Evolutionary conservation across 2,329 filamentous ascomycete species (phyloP), one percentile per base, ranked within the genome.

Genomic region (Neodidymelliopsis sp.): DNA sequence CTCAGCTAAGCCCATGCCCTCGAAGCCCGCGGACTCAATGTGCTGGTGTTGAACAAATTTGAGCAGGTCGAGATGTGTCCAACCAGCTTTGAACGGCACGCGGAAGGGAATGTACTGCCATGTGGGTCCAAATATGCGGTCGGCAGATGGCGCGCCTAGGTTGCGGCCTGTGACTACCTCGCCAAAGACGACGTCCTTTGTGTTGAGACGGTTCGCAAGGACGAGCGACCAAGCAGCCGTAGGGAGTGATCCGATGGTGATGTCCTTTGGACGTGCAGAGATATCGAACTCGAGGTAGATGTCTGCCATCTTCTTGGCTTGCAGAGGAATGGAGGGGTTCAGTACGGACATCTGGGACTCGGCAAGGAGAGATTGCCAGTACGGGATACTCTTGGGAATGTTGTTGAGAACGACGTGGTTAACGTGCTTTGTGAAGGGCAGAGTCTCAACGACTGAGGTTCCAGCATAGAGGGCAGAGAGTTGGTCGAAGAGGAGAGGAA

Each of bases 81-180:
- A 83, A 2, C 69, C 63, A 0, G 75, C 60, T 2, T 75, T 71
- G 60, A 88, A 83, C 20, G 72, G 73, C 11, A 88, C 79, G 15
- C 86, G 79, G 25, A 88, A 79, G 0, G 86, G 86, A 1, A 86
- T 78, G 62, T 87, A 85, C 59, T 88, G 85, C 77, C 85, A 85
- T 53, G 84, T 86, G 0, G 86, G 86, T 0, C 86, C 86, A 34
- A 83, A 77, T 35, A 87, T 82, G 42, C 74, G 74, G 51, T 85
- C 82, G 15, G 81, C 79, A 29, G 77, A 76, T 12, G 79, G 73
- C 1, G 85, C 74, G 46, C 81, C 81, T 13, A 82, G 79, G 63
- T 84, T 85, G 35, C 86, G 81, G 0, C 86, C 86, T 49, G 80
- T 85, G 30, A 86, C 84, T 1, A 88, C 85, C 57, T 86, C 82